Evolutionary conservation across 192 early-diverging fungal species (phyloP).

Genomic region (Gonapodya sp.): DNA sequence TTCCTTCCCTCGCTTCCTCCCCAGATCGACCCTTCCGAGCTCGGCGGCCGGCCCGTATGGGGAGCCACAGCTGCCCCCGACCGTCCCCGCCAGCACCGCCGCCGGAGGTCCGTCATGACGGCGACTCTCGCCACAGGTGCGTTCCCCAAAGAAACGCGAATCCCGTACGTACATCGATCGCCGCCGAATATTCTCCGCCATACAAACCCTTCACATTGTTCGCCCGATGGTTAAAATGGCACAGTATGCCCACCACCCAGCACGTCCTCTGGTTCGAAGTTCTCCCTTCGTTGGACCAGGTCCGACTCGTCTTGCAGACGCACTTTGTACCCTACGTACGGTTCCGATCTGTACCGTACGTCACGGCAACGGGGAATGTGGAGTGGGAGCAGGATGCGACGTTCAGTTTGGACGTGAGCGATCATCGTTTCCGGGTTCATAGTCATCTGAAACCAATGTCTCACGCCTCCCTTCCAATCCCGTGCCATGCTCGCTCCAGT

Average conservation of each 20-base stretch:
- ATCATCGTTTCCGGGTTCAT: neutral
- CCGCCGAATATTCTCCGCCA: neutral
- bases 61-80: neutral
- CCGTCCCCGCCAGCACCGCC: neutral
- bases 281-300: neutral
- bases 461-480: neutral
- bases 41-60: neutral
- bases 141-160: neutral
- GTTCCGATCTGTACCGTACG: neutral
- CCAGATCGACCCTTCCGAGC: neutral
- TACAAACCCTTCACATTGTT: neutral
- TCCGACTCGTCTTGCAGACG: neutral
- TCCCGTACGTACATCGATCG: neutral
- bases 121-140: neutral
- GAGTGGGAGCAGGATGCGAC: neutral
- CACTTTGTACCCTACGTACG: neutral
- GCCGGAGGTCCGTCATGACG: neutral
- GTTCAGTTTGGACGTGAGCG: neutral
- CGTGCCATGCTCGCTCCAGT: neutral
- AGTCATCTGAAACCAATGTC: neutral
- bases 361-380: neutral
- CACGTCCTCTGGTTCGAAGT: conserved; percentile 1
- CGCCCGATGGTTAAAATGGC: too few species aligned
- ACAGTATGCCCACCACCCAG: neutral
- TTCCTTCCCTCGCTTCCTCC: neutral